Base-by-base conservation (phyloP, 805 yeast genomes). In the Hanseniaspora singularis region DNA sequence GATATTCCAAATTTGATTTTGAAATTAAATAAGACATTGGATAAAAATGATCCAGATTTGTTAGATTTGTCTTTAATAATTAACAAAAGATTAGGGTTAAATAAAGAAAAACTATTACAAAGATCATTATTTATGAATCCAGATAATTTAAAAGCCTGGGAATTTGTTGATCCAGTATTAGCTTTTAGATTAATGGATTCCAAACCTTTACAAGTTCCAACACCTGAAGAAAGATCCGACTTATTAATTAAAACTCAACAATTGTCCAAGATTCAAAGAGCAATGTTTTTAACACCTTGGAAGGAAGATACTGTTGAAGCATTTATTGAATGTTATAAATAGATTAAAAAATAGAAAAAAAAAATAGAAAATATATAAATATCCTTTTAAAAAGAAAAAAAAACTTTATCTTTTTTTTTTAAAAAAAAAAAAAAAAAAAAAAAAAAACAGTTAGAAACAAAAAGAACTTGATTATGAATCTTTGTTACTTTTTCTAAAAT, bases 51-150 rank as follows among this genome's bases (percentile, higher is more conserved):
- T 16, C 88, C 89, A 6, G 71, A 64, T 51, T 58, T 86, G 40
- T 57, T 82, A 18, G 64, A 69, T 1, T 71, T 74, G 53, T 30
- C 40, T 6, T 12, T 30, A 33, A 31, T 18, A 26, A 68, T 84
- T 39, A 67, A 71, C 49, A 58, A 59, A 39, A 66, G 70, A 28
- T 53, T 79, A 20, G 58, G 55, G 1, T 43, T 51, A 7, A 52
- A 54, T 3, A 53, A 54, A 1, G 52, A 52, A 9, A 42, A 19
- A 50, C 59, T 22, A 2, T 81, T 89, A 82, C 83, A 81, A 57
- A 72, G 79, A 54, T 71, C 77, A 10, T 86, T 89, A 0, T 65
- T 81, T 51, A 64, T 82, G 55, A 81, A 83, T 65, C 96, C 96
- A 1, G 70, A 72, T 32, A 82, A 80, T 53, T 67, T 68, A 49